Evolutionary conservation across 1,139 yeast genomes (phyloP).

Genomic region (Diutina rugosa): DNA sequence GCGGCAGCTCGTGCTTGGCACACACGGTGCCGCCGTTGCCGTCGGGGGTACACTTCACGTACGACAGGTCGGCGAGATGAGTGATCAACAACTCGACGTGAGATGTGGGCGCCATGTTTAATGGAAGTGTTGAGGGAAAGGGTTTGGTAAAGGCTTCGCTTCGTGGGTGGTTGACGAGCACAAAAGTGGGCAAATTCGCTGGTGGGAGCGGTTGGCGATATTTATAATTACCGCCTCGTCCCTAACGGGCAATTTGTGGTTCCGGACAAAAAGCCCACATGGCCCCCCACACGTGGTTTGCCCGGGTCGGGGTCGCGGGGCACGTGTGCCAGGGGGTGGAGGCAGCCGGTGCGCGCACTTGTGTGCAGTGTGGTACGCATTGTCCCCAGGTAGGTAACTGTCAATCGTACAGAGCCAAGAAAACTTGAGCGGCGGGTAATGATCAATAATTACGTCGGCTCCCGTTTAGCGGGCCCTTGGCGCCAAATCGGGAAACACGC

Average conservation of each 20-base stretch:
- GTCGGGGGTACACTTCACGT: background rate
- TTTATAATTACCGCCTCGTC: background rate
- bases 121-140: background rate
- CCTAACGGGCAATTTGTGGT: background rate
- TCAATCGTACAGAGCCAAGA: background rate
- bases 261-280: background rate
- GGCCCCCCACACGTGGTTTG: background rate
- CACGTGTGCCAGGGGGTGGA: background rate
- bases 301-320: background rate
- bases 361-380: background rate
- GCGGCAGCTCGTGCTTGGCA: background rate
- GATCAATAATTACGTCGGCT: too few relatives aligned
- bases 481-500: too few relatives aligned
- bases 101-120: background rate
- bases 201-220: background rate
- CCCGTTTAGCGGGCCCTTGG: too few relatives aligned
- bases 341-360: too few relatives aligned
- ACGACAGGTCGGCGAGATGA: background rate
- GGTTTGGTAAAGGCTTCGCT: background rate
- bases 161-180: background rate
- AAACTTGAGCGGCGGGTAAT: background rate
- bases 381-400: background rate
- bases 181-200: background rate
- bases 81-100: background rate
- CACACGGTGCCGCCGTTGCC: background rate